These are phyloP conservation scores for Hypomontagnella monticulosa DNA, from an alignment of 495 filamentous ascomycete species.

Conservation along the genomic window DNA sequence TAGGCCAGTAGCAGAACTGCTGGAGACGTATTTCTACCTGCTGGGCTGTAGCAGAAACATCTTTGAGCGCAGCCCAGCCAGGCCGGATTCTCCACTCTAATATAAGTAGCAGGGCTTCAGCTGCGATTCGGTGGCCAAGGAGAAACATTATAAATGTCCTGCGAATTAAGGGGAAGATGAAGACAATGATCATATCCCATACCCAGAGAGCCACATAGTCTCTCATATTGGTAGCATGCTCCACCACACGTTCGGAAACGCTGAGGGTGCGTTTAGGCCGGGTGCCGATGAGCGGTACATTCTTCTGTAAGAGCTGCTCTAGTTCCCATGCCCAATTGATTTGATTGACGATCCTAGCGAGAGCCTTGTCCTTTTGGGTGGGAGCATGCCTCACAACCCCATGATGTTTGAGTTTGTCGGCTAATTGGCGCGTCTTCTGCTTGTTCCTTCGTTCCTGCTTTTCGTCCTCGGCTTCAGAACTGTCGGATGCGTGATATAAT, in stretches of 20 bases:
- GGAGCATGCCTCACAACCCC: constrained; percentile 78
- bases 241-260: constrained; percentile 93
- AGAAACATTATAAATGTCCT: constrained; percentile 77
- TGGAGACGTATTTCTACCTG: constrained; percentile 97
- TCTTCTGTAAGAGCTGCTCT: constrained; percentile 82
- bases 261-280: constrained; percentile 86
- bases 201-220: constrained; percentile 74
- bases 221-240: constrained; percentile 87
- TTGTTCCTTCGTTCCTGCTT: constrained; percentile 64
- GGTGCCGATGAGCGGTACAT: constrained; percentile 80
- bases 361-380: constrained; percentile 82
- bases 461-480: constrained; percentile 70
- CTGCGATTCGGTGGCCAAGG: constrained; percentile 81
- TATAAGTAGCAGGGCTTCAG: constrained; percentile 79
- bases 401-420: constrained; percentile 91
- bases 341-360: constrained; percentile 88
- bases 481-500: constrained; percentile 49
- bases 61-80: constrained; percentile 86
- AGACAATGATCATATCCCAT: constrained; percentile 76
- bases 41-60: constrained; percentile 96
- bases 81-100: constrained; percentile 89
- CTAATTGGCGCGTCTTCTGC: constrained; percentile 65
- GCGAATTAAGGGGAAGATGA: constrained; percentile 81
- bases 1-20: constrained; percentile 99
- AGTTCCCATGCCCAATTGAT: constrained; percentile 96